Conservation (phyloP, 768 basidiomycete genomes). For the Podaxis sp. region DNA sequence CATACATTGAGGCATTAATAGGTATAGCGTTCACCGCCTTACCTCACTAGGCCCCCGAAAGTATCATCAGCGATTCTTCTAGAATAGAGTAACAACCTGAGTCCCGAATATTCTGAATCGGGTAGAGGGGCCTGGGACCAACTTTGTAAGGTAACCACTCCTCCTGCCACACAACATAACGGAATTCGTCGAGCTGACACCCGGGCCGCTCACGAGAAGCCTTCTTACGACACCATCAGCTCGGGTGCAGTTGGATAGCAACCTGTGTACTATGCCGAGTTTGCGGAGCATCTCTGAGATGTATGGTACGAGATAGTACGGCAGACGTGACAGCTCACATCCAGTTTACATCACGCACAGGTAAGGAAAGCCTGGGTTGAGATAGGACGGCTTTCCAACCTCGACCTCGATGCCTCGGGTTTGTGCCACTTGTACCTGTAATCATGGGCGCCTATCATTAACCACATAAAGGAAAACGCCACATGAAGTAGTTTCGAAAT, state of each 20-base stretch:
- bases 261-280: background rate
- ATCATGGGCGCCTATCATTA: background rate
- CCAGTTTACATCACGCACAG: background rate
- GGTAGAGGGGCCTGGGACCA: background rate
- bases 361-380: background rate
- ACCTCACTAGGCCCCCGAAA: background rate
- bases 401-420: background rate
- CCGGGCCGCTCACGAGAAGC: background rate
- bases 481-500: constrained; percentile 4
- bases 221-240: background rate
- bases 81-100: background rate
- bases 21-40: background rate
- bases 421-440: background rate
- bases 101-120: background rate
- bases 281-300: background rate
- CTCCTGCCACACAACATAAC: background rate
- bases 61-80: background rate
- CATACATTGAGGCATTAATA: too few species aligned
- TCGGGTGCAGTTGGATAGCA: constrained; percentile 11
- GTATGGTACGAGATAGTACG: background rate
- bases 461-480: background rate
- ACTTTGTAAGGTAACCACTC: background rate
- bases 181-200: background rate
- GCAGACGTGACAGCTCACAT: background rate
- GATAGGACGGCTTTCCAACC: background rate